These are phyloP conservation scores for Termitomyces sp. DNA, from an alignment of 768 basidiomycete species.

Conservation along the genomic window DNA sequence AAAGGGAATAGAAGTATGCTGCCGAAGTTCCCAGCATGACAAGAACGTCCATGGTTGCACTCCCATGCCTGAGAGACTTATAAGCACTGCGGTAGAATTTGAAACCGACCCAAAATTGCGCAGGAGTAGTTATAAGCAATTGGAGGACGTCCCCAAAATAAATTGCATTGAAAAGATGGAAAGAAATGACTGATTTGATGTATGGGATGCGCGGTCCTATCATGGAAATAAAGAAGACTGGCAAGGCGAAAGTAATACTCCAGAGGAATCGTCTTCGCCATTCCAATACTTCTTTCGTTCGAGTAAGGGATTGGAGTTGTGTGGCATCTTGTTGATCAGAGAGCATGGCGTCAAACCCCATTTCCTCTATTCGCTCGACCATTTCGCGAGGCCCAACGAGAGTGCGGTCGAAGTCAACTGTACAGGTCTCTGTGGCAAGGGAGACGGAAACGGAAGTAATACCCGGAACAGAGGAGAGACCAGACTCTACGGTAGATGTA, in stretches of 20 bases:
- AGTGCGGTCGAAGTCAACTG: slow-evolving; percentile 69
- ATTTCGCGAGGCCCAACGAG: slow-evolving; percentile 81
- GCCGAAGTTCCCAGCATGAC: slow-evolving; percentile 94
- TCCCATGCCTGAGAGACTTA: slow-evolving; percentile 85
- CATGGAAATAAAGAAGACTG: slow-evolving; percentile 95
- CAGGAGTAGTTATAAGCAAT: slow-evolving; percentile 78
- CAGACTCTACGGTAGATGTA: slow-evolving; percentile 69
- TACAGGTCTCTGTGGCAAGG: slow-evolving; percentile 71
- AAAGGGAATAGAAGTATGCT: slow-evolving; percentile 87
- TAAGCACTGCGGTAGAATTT: slow-evolving; percentile 89
- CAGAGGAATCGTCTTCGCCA: slow-evolving; percentile 80
- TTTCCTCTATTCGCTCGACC: slow-evolving; percentile 82
- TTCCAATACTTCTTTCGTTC: slow-evolving; percentile 87
- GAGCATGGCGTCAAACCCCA: slow-evolving; percentile 89
- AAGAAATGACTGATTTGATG: slow-evolving; percentile 48
- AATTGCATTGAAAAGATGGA: slow-evolving; percentile 57
- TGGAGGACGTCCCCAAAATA: slow-evolving; percentile 81
- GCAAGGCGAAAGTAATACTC: slow-evolving; percentile 76
- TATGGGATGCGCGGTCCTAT: slow-evolving; percentile 65
- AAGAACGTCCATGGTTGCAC: slow-evolving; percentile 97
- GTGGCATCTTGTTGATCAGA: slow-evolving; percentile 77
- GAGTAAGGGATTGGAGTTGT: slow-evolving; percentile 80
- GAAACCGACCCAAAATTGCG: slow-evolving; percentile 88
- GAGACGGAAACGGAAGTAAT: slow-evolving; percentile 70
- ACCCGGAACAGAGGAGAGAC: slow-evolving; percentile 68